Base-by-base conservation (phyloP, 352 stramenopile species). In the Phytophthora pluvialis region DNA sequence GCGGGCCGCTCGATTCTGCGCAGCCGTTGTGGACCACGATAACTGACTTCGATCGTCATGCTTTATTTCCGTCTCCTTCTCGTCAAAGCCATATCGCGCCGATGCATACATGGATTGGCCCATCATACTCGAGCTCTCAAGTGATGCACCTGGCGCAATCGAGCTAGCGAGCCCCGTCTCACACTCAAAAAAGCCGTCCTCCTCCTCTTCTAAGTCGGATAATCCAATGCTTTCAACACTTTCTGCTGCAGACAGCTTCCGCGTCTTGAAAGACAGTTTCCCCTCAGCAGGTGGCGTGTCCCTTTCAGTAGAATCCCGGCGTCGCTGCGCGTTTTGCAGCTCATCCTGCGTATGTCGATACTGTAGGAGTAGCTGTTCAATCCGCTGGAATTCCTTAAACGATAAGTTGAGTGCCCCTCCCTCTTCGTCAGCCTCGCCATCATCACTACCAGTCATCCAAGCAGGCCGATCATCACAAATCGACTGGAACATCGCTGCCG, bases 71-170 rank as follows among this genome's bases (percentile, higher is more conserved):
- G 72, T 43, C 48, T 80, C 49, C 11, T 53, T 69, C 6, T 83
- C 78, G 8, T 78, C 72, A 5, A 77, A 67, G 15, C 80, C 78
- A 48, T 78, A 91, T 28, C 86, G 62, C 35, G 86, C 86, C 28
- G 86, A 95, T 28, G 85, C 80, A 58, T 96, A 96, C 75, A 96
- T 90, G 2, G 88, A 96, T 60, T 93, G 82, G 0, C 70, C 72
- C 80, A 96, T 87, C 51, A 81, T 59, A 61, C 63, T 87, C 16
- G 74, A 76, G 28, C 45, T 71, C 36, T 70, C 53, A 69, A 81
- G 65, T 46, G 71, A 39, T 48, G 36, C 28, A 48, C 74, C 36
- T 54, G 70, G 42, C 75, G 64, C 42, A 46, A 89, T 72, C 50
- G 83, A 65, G 18, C 67, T 64, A 15, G 67, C 60, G 1, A 81